Base-by-base conservation (phyloP, 768 basidiomycete genomes). In the Tubosaeta brunneosetosa region DNA sequence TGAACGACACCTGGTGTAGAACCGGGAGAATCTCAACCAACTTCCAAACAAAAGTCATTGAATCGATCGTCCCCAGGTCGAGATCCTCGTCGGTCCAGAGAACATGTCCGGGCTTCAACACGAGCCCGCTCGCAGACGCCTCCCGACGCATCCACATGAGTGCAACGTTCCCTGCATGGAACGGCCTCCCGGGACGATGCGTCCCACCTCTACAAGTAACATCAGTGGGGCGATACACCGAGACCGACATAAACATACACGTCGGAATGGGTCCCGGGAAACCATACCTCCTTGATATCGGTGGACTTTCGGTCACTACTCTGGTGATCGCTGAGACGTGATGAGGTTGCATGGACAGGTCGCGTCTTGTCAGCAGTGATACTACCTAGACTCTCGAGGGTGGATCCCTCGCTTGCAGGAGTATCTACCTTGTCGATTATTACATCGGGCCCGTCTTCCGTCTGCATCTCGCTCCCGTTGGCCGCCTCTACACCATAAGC, bases 241-340 rank as follows among this genome's bases (percentile, higher is more conserved):
- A 22, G 9, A 47, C 11, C 3, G 16, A 29, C 10, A 44, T 33
- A 43, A 14, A 55, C 53, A 13, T 48, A 70, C 72, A 44, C 58
- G 61, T 73, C 72, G 31, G 60, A 61, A 52, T 74, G 74, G 10
- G 63, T 62, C 7, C 73, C 81, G 1, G 81, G 67, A 61, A 85
- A 85, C 82, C 84, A 85, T 2, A 85, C 84, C 62, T 85, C 83
- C 52, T 78, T 71, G 13, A 83, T 50, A 19, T 61, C 58, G 34
- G 48, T 37, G 4, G 43, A 32, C 31, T 45, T 58, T 37, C 48
- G 48, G 22, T 48, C 36, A n/a, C 13, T 14, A 32, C 8, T 16
- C 17, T 47, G 33, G n/a, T 33, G 14, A 13, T 36, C 34, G 40
- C 34, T 12, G 34, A 41, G 25, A 12, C 25, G 48, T 37, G 38